Conservation (phyloP, 352 stramenopile genomes). For the Globisporangium viniferum region DNA sequence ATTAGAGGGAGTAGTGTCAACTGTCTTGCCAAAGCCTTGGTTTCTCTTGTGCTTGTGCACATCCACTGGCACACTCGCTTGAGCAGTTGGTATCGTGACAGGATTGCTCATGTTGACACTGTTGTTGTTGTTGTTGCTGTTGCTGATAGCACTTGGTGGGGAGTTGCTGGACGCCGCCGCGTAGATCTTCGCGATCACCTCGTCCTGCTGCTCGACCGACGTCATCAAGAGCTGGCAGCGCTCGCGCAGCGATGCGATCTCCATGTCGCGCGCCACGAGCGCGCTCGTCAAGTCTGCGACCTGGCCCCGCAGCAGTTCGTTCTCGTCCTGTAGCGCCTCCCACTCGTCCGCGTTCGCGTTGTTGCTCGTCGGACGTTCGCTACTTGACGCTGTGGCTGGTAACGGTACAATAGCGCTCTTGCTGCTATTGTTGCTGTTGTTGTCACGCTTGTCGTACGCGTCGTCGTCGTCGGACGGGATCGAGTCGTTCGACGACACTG, state of each 20-base stretch:
- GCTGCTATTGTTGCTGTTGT: conserved; percentile 9
- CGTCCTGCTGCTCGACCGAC: conserved; percentile 73
- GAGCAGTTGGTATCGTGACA: neutral
- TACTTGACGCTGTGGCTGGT: neutral
- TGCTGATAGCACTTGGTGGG: conserved; percentile 5
- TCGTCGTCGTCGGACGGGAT: conserved; percentile 8
- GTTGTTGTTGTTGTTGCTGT: neutral
- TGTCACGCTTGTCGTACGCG: conserved; percentile 7
- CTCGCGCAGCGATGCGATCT: conserved; percentile 61
- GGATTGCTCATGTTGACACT: neutral
- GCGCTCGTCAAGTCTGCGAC: conserved; percentile 67
- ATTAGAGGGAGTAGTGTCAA: neutral
- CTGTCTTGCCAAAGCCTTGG: neutral
- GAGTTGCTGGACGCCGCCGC: conserved; percentile 22
- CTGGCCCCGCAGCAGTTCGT: conserved; percentile 46
- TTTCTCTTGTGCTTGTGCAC: conserved; percentile 6
- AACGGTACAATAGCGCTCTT: neutral
- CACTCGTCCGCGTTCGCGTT: conserved; percentile 20
- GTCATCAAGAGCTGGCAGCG: conserved; percentile 57
- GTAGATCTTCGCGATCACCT: conserved; percentile 80
- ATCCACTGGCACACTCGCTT: neutral
- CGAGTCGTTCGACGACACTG: conserved; percentile 22
- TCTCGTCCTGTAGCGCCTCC: conserved; percentile 32
- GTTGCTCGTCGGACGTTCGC: neutral
- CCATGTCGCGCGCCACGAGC: conserved; percentile 69